phyloP scores from a whole-genome alignment of 208 protist genomes.

The Jaenimonas drosophilae region DNA sequence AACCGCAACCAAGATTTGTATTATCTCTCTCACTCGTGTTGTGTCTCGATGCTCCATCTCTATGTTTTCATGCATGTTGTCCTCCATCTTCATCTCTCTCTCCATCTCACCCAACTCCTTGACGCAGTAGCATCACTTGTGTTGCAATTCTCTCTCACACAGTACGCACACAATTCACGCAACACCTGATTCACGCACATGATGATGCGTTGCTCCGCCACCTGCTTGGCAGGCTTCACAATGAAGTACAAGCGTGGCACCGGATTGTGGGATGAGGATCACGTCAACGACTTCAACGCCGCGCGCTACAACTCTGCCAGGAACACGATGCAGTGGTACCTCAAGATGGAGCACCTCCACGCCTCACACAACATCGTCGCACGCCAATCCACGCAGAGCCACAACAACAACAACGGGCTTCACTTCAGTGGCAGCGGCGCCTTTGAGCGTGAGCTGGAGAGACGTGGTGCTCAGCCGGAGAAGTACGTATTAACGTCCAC shows the following conservation, averaged over 20 bases:
- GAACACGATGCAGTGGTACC: constrained; percentile 78
- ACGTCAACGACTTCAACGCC: constrained; percentile 84
- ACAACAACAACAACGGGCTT: constrained; percentile 82
- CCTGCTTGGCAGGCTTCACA: constrained; percentile 49
- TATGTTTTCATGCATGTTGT: too few relatives aligned
- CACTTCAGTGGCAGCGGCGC: constrained; percentile 77
- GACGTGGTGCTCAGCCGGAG: constrained; percentile 56
- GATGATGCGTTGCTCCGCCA: constrained; percentile 24
- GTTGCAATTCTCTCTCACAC: neutral
- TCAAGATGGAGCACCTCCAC: constrained; percentile 71
- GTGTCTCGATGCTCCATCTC: too few relatives aligned
- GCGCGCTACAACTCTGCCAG: constrained; percentile 70
- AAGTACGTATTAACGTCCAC: constrained; percentile 86
- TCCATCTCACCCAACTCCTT: too few relatives aligned
- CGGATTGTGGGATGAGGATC: constrained; percentile 83
- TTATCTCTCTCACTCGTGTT: too few relatives aligned
- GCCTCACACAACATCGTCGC: constrained; percentile 54
- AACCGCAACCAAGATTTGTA: too few relatives aligned
- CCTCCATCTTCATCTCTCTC: too few relatives aligned
- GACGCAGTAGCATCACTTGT: too few relatives aligned
- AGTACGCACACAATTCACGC: too few relatives aligned
- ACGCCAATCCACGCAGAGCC: constrained; percentile 53
- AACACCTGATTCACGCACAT: too few relatives aligned
- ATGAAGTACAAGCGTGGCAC: constrained; percentile 86
- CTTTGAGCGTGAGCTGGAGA: constrained; percentile 84